phyloP scores from a whole-genome alignment of 148 eudicot species.

The Dysphania ambrosioides region DNA sequence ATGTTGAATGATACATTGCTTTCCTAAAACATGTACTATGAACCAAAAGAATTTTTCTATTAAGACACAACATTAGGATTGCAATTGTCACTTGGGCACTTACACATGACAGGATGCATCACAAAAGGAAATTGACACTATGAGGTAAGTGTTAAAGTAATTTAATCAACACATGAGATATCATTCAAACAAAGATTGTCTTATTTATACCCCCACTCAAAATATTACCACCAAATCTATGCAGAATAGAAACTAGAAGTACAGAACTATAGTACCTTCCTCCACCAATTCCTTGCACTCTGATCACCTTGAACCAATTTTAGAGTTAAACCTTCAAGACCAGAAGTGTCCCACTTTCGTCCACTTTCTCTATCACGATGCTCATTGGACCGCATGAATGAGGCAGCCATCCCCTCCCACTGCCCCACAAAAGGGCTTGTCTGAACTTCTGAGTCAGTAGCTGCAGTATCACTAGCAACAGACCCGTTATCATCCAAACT shows the following conservation, averaged over 20 bases:
- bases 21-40: background rate
- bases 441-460: constrained; percentile 33
- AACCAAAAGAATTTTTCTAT: background rate
- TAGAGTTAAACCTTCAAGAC: constrained; percentile 71
- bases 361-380: constrained; percentile 50
- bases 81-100: background rate
- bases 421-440: constrained; percentile 81
- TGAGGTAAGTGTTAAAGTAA: background rate
- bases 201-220: background rate
- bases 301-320: constrained; percentile 82
- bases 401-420: constrained; percentile 78
- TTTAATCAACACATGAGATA: background rate
- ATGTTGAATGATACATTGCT: background rate
- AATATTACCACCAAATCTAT: background rate
- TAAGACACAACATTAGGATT: background rate
- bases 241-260: background rate
- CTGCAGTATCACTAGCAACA: constrained; percentile 24
- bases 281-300: constrained; percentile 91
- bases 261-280: constrained; percentile 53
- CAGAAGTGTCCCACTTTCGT: constrained; percentile 69
- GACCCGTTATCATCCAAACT: constrained; percentile 41
- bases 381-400: constrained; percentile 88
- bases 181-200: background rate
- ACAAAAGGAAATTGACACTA: background rate
- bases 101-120: background rate